Evolutionary conservation across 768 basidiomycete genomes (phyloP), one percentile per base, ranked within the genome.

Genomic region (Russula compacta): DNA sequence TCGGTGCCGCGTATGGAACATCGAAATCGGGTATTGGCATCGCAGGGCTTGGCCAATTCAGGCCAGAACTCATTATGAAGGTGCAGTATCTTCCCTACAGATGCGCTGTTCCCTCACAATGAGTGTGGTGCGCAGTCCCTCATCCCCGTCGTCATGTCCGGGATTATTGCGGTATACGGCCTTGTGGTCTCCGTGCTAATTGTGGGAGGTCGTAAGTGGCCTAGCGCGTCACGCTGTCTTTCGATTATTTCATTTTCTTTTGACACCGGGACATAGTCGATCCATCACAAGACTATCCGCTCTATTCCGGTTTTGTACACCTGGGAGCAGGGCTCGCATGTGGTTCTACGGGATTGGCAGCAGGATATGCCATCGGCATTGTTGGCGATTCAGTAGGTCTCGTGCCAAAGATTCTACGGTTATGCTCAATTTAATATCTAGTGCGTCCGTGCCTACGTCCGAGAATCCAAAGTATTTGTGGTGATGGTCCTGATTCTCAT

Each of bases 121-220:
- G 42, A 15, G 3, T 1, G 4, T 36, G 39, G n/a, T 12, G 14
- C 6, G 33, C 39, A 65, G 60, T 61, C 64, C 6, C 60, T 65
- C 58, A 85, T 98, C 55, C 95, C 95, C 49, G 94, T 98, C 73
- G 89, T 99, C 76, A 98, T 98, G 95, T 95, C 95, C 81, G 95
- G 95, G 93, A 98, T 98, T 79, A 97, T 98, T 77, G 95, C 91
- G 73, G 95, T 98, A 68, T 98, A 99, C 76, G 97, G 97, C 70
- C 85, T 99, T 64, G 97, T 99, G 74, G 95, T 99, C 51, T 95
- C 94, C n/a, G 95, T 98, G 58, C 83, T 99, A 71, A 97, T 99
- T 72, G 86, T 90, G 58, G 79, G 83, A 70, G 83, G 84, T 71
- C 80, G 94, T 97, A 73, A 71, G 93, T 86, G 36, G 36, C 19